phyloP scores from a whole-genome alignment of 2,329 filamentous ascomycete genomes.

The Cladosporium cucumerinum region DNA sequence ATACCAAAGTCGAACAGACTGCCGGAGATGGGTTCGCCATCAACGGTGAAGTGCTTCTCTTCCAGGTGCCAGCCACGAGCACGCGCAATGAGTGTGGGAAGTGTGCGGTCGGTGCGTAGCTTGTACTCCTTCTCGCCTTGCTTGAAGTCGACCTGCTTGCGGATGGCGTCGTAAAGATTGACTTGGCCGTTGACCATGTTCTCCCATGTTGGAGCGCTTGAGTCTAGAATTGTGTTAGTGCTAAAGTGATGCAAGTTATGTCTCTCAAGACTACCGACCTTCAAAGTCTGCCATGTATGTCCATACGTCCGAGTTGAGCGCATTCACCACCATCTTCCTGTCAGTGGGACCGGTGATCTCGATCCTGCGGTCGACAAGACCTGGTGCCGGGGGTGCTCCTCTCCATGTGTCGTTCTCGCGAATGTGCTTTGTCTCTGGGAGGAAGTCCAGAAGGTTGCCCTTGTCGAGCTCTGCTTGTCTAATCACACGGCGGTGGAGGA shows the following conservation, averaged over 20 bases:
- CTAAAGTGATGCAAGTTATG: too few species aligned
- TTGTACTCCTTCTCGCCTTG: conserved; percentile 95
- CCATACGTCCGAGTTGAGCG: conserved; percentile 91
- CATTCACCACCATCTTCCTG: conserved; percentile 98
- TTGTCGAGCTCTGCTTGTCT: conserved; percentile 93
- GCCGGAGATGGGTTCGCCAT: conserved; percentile 90
- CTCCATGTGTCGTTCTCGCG: conserved; percentile 93
- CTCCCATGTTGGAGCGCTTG: conserved; percentile 93
- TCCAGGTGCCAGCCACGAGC: conserved; percentile 97
- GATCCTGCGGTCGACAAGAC: conserved; percentile 85
- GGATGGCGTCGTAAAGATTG: conserved; percentile 94
- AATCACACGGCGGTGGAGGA: conserved; percentile 79
- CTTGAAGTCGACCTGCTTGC: conserved; percentile 93
- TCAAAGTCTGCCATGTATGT: conserved; percentile 99
- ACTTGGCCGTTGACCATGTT: conserved; percentile 99
- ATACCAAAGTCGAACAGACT: conserved; percentile 95
- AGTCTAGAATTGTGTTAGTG: conserved; percentile 57
- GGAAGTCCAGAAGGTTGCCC: conserved; percentile 84
- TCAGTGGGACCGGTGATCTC: conserved; percentile 98
- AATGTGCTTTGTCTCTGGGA: conserved; percentile 92
- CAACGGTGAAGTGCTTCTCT: conserved; percentile 95
- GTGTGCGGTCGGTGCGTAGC: conserved; percentile 81
- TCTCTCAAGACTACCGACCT: conserved; percentile 54
- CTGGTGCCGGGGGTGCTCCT: conserved; percentile 85
- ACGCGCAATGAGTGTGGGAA: conserved; percentile 89